phyloP scores from a whole-genome alignment of 768 basidiomycete species.

The Saitozyma sp. region DNA sequence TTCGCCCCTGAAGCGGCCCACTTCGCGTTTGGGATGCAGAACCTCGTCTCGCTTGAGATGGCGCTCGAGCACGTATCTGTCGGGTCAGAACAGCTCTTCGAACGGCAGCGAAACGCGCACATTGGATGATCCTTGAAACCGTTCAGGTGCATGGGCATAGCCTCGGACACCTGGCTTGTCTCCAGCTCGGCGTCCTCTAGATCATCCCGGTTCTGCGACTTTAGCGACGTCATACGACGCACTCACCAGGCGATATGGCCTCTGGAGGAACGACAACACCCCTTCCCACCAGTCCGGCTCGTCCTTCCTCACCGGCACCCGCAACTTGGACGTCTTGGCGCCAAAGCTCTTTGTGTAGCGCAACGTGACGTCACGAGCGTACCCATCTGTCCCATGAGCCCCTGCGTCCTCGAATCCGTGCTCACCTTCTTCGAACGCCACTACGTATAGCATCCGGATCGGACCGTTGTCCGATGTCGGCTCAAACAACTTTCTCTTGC shows the following conservation, averaged over 20 bases:
- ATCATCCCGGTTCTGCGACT: constrained; percentile 78
- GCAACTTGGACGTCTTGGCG: constrained; percentile 60
- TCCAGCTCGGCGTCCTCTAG: constrained; percentile 87
- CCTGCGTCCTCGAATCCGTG: not conserved
- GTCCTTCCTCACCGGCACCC: constrained; percentile 57
- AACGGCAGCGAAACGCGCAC: constrained; percentile 56
- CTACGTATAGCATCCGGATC: constrained; percentile 88
- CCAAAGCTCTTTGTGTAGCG: constrained; percentile 81
- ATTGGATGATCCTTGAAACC: constrained; percentile 97
- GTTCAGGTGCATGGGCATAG: constrained; percentile 84
- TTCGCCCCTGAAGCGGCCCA: constrained; percentile 91
- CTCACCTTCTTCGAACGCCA: constrained; percentile 81
- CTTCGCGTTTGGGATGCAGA: constrained; percentile 69
- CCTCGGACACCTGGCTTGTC: constrained; percentile 73
- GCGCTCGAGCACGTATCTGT: constrained; percentile 76
- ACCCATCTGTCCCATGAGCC: constrained; percentile 62
- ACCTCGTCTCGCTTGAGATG: constrained; percentile 87
- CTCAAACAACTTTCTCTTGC: constrained; percentile 78
- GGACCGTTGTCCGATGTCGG: constrained; percentile 62
- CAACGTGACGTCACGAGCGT: constrained; percentile 84
- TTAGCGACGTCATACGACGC: constrained; percentile 1
- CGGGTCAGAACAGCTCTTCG: not conserved
- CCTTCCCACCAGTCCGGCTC: constrained; percentile 83
- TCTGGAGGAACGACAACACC: constrained; percentile 63
- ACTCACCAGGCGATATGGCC: constrained; percentile 78